phyloP scores from a whole-genome alignment of 2,329 filamentous ascomycete genomes.

The Colletotrichum sojae region DNA sequence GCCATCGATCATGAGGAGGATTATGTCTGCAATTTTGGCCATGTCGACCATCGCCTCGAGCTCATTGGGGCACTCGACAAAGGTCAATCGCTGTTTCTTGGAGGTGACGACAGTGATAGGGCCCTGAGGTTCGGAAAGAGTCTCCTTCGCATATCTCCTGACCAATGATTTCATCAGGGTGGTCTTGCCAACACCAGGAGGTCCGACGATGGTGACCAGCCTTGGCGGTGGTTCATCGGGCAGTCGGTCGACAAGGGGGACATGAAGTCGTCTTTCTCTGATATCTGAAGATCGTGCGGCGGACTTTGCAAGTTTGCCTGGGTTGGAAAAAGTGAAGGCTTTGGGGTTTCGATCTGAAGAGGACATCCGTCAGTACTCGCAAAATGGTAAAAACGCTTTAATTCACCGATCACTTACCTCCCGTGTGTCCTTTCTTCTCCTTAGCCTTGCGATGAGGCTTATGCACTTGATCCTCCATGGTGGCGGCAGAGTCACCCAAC shows the following conservation, averaged over 20 bases:
- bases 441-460: slow-evolving; percentile 89
- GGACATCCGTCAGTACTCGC: slow-evolving; percentile 42
- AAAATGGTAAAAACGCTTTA: not conserved
- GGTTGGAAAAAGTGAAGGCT: slow-evolving; percentile 87
- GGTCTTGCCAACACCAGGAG: slow-evolving; percentile 95
- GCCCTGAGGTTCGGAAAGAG: slow-evolving; percentile 88
- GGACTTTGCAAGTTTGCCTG: slow-evolving; percentile 83
- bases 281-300: slow-evolving; percentile 83
- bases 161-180: slow-evolving; percentile 96
- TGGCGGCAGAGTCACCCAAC: slow-evolving; percentile 47
- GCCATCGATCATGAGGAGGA: slow-evolving; percentile 97
- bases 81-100: slow-evolving; percentile 94
- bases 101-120: slow-evolving; percentile 97
- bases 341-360: slow-evolving; percentile 83
- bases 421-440: slow-evolving; percentile 82
- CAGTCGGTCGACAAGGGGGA: slow-evolving; percentile 94
- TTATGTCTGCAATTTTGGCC: slow-evolving; percentile 97
- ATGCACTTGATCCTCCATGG: slow-evolving; percentile 87
- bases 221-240: slow-evolving; percentile 96
- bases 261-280: slow-evolving; percentile 96
- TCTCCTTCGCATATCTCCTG: slow-evolving; percentile 95
- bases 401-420: slow-evolving; percentile 61
- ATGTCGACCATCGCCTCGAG: slow-evolving; percentile 97
- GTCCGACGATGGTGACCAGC: slow-evolving; percentile 93
- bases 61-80: slow-evolving; percentile 97